phyloP scores from a whole-genome alignment of 495 filamentous ascomycete genomes.

The Aspergillus funiculosus region DNA sequence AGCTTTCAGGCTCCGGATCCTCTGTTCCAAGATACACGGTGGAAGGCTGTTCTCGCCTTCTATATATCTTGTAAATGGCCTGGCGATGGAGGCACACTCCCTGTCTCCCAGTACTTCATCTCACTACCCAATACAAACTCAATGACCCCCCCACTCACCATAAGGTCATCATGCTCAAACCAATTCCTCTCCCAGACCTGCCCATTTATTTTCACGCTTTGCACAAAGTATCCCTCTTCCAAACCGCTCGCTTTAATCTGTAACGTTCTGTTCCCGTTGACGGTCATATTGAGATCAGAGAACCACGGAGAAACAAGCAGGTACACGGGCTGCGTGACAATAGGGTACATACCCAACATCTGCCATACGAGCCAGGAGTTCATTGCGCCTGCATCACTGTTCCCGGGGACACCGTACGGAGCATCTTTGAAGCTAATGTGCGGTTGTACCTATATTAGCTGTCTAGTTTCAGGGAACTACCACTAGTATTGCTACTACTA shows the following conservation, averaged over 20 bases:
- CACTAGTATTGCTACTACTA: too few relatives aligned
- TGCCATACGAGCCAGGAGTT: conserved; percentile 65
- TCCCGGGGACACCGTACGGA: conserved; percentile 55
- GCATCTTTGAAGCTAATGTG: conserved; percentile 34
- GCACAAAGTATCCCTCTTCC: conserved; percentile 50
- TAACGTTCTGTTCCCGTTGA: conserved; percentile 50
- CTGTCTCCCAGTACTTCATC: conserved; percentile 51
- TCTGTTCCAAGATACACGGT: too few relatives aligned
- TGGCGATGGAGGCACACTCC: conserved; percentile 49
- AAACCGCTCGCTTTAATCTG: conserved; percentile 49
- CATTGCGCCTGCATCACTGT: conserved; percentile 66
- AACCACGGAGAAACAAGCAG: conserved; percentile 61
- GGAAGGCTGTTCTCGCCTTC: too few relatives aligned
- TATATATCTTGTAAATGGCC: too few relatives aligned
- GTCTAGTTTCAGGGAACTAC: too few relatives aligned
- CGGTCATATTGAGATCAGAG: conserved; percentile 49
- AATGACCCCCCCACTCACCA: conserved; percentile 55
- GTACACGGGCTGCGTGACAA: conserved; percentile 60
- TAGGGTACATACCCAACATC: conserved; percentile 64
- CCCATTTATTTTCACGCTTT: conserved; percentile 37
- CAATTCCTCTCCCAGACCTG: conserved; percentile 45
- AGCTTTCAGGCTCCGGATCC: too few relatives aligned
- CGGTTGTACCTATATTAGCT: too few relatives aligned
- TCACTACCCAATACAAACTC: conserved; percentile 56
- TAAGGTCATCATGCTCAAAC: conserved; percentile 59